Evolutionary conservation across 352 stramenopile species (phyloP).

Genomic region (Globisporangium ultimum): DNA sequence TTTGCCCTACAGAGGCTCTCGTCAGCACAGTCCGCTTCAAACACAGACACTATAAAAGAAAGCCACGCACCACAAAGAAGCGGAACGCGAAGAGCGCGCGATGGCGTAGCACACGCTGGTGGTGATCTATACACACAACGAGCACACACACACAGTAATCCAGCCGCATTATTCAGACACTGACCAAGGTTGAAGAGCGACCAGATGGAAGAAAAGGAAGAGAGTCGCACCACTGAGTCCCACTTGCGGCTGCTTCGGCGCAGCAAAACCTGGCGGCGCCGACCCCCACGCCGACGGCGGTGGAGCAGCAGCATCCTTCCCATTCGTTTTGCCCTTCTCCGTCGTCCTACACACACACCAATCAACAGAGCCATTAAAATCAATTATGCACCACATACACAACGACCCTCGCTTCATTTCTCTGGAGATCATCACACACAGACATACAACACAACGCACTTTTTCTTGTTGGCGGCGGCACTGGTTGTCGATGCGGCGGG

Average conservation of each 20-base stretch:
- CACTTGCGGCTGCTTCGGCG: constrained; percentile 5
- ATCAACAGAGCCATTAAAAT: too few species aligned
- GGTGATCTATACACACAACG: constrained; percentile 32
- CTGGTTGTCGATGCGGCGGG: constrained; percentile 1
- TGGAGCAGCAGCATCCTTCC: constrained; percentile 6
- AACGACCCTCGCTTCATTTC: neutral
- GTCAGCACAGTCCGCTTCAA: constrained; percentile 1
- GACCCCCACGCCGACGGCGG: neutral
- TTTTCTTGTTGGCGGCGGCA: constrained; percentile 30
- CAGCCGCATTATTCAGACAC: neutral
- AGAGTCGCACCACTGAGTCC: constrained; percentile 15
- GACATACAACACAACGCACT: constrained; percentile 14
- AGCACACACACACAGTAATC: neutral
- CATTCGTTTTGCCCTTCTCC: constrained; percentile 13
- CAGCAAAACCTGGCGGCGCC: constrained; percentile 4
- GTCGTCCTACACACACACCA: constrained; percentile 2
- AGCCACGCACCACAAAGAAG: constrained; percentile 48
- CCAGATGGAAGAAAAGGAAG: neutral
- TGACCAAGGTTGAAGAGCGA: neutral
- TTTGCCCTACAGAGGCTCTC: constrained; percentile 36
- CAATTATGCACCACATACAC: too few species aligned
- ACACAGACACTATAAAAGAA: too few species aligned
- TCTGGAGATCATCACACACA: too few species aligned
- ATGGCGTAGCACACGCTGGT: constrained; percentile 71
- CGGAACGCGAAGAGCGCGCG: constrained; percentile 79